Percentiles rank a stretch among this genome's conserved stretches.
phyloP scores from a whole-genome alignment of 2,329 filamentous ascomycete species.

The Chaetomium sp. region DNA sequence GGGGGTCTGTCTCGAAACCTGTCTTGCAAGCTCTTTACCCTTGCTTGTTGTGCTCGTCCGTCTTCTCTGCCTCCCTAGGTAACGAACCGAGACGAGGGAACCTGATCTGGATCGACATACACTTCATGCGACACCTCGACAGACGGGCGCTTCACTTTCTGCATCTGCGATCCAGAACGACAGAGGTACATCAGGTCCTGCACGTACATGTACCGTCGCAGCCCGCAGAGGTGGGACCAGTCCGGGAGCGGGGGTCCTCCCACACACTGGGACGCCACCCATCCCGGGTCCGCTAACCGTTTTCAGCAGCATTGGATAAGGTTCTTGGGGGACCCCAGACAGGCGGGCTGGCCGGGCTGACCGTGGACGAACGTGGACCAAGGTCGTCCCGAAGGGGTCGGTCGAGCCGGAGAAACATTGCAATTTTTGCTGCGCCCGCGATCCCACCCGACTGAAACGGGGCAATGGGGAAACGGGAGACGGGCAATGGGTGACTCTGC shows the following conservation, averaged over 20 bases:
- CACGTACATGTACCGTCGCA: not conserved
- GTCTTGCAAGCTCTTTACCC: not conserved
- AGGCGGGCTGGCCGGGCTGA: conserved; percentile 1
- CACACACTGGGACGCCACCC: conserved; percentile 25
- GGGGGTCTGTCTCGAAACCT: not conserved
- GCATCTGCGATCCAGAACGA: conserved; percentile 13
- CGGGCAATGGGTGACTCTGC: not conserved
- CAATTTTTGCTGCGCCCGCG: not conserved
- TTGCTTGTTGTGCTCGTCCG: not conserved
- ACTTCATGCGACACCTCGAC: conserved; percentile 10
- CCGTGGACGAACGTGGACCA: conserved; percentile 14
- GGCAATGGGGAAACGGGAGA: not conserved
- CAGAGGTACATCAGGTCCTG: not conserved
- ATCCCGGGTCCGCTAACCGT: conserved; percentile 20
- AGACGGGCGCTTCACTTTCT: not conserved
- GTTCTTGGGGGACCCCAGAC: conserved; percentile 22
- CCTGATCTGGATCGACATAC: not conserved
- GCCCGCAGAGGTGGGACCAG: conserved; percentile 8
- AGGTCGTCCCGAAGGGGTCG: not conserved
- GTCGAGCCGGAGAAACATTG: conserved; percentile 5
- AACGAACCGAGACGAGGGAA: conserved; percentile 4
- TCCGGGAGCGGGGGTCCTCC: conserved; percentile 20
- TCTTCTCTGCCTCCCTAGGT: not conserved
- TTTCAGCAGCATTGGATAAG: conserved; percentile 17
- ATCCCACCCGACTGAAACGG: conserved; percentile 23